A percentile compares a stretch with the other conserved stretches of the same genome.
Evolutionary conservation across 768 basidiomycete species (phyloP).

Genomic region (Lactarius vividus): DNA sequence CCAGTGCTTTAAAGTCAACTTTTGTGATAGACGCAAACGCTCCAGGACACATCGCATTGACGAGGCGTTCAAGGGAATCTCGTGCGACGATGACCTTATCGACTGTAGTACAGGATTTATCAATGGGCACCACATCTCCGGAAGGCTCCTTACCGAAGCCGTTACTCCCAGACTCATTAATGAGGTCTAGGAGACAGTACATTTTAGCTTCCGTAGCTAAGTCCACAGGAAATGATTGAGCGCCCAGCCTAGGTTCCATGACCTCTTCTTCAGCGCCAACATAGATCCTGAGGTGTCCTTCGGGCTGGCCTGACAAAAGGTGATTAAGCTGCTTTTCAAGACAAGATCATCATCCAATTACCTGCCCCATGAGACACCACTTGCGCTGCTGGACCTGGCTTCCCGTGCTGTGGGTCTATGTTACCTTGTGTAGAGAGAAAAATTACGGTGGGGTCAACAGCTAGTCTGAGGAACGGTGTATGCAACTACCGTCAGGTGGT

Average conservation of each 20-base stretch:
- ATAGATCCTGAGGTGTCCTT: not conserved
- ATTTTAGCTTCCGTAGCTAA: not conserved
- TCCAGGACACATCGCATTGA: slow-evolving; percentile 46
- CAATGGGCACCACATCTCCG: not conserved
- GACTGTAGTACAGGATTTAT: slow-evolving; percentile 35
- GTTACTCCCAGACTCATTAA: slow-evolving; percentile 47
- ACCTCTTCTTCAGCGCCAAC: not conserved
- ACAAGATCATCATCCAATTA: not conserved
- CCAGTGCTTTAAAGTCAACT: slow-evolving; percentile 37
- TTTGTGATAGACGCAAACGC: slow-evolving; percentile 44
- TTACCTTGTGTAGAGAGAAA: not conserved
- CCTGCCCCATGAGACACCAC: not conserved
- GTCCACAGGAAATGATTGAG: not conserved
- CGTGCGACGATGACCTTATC: slow-evolving; percentile 61
- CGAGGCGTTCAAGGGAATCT: slow-evolving; percentile 44
- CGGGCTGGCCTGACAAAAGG: not conserved
- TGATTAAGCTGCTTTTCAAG: not conserved
- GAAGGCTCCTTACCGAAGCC: slow-evolving; percentile 42
- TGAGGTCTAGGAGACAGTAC: slow-evolving; percentile 31
- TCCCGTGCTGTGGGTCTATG: not conserved
- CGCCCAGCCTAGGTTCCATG: not conserved
- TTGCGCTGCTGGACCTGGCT: not conserved
- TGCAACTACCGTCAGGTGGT: not conserved
- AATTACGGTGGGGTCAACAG: not conserved
- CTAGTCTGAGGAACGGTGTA: not conserved